These are phyloP conservation scores for Aspergillus sojae DNA, from an alignment of 2,329 filamentous ascomycete genomes.

Conservation along the genomic window DNA sequence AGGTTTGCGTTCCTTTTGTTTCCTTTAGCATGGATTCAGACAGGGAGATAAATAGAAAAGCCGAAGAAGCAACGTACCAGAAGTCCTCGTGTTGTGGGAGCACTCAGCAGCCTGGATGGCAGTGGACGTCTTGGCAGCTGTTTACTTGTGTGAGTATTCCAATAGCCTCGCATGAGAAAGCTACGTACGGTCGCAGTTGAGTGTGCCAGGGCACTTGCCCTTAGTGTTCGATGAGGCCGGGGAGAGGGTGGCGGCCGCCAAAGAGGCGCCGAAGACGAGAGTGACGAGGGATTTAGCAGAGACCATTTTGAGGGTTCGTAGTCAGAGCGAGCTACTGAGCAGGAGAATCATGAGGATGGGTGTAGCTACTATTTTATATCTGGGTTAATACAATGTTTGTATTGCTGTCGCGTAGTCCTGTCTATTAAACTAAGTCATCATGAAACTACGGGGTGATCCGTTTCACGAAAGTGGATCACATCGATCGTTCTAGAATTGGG, in stretches of 20 bases:
- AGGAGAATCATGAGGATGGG: too few species aligned
- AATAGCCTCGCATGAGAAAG: neutral
- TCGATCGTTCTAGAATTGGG: conserved; percentile 2
- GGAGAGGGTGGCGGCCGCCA: conserved; percentile 33
- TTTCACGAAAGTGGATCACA: conserved; percentile 6
- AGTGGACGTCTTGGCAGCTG: conserved; percentile 37
- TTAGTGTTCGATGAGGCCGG: conserved; percentile 40
- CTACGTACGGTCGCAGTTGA: conserved; percentile 32
- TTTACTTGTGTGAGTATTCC: neutral
- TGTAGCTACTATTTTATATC: neutral
- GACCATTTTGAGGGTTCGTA: neutral
- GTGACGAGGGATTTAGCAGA: conserved; percentile 9
- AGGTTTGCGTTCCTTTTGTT: conserved; percentile 32
- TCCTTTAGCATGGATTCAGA: neutral
- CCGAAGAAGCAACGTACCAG: conserved; percentile 2
- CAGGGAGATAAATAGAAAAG: neutral
- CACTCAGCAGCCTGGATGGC: conserved; percentile 45
- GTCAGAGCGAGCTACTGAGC: neutral
- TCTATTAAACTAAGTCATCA: conserved; percentile 17
- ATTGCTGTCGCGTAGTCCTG: neutral
- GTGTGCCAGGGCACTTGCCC: conserved; percentile 33
- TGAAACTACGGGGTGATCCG: conserved; percentile 13
- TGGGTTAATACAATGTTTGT: neutral
- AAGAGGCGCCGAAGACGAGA: conserved; percentile 17
- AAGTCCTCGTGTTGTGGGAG: conserved; percentile 42